Percentiles rank a stretch among this genome's conserved stretches.
Evolutionary conservation across 257 asterid genomes (phyloP).

Genomic region (Solanum raphanifolium): DNA sequence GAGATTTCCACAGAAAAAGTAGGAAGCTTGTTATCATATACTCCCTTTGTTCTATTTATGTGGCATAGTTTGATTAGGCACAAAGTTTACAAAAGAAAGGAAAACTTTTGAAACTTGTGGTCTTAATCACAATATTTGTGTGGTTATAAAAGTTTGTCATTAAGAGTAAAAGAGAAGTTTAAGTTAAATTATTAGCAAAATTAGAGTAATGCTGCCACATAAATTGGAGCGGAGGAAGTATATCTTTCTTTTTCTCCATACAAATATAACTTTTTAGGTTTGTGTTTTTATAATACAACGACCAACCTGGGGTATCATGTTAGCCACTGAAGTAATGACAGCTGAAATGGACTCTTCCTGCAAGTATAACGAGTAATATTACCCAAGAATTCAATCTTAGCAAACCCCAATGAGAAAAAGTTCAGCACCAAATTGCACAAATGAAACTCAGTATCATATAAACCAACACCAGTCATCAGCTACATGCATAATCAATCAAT

Average conservation of each 20-base stretch:
- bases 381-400: neutral
- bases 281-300: conserved; percentile 1
- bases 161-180: neutral
- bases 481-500: neutral
- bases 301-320: conserved; percentile 96
- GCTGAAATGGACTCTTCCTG: conserved; percentile 96
- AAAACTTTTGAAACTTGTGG: neutral
- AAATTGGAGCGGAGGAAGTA: neutral
- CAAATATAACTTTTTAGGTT: neutral
- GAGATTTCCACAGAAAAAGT: neutral
- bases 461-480: neutral
- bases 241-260: neutral
- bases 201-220: neutral
- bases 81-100: neutral
- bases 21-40: neutral
- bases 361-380: conserved; percentile 9
- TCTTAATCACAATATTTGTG: neutral
- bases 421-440: neutral
- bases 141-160: neutral
- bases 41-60: neutral
- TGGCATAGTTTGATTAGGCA: neutral
- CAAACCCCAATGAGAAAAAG: neutral
- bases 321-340: conserved; percentile 82
- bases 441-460: neutral
- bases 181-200: neutral